Base-by-base conservation (phyloP, 2,329 filamentous ascomycete species). In the Phoma sp. region DNA sequence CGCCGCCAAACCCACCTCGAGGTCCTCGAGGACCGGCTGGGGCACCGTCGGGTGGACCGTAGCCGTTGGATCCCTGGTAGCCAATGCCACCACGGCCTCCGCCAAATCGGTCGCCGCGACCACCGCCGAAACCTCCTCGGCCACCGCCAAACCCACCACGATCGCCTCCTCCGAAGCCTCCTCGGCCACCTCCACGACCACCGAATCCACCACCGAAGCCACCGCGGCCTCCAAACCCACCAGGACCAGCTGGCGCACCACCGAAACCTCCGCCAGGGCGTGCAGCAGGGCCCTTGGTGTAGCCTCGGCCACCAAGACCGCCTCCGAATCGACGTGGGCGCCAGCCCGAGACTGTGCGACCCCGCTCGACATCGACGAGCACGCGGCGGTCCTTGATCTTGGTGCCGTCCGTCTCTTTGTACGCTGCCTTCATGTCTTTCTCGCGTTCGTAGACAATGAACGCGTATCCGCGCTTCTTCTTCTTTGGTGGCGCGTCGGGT, bases 371-470 rank as follows among this genome's bases (percentile, higher is more conserved):
- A 73, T 99, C 95, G 69, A 98, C 92, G 72, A 96, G 86, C 69
- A 98, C 90, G 67, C 89, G 87, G 70, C 93, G 87, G 72, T 96
- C 93, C 74, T 92, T 96, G 79, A 99, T 96, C 65, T 89, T 88
- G 70, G 96, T 89, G 62, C 91, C 91, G 83, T 98, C 93, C 62
- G 84, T 87, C 70, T 88, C 86, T 71, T 89, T 96, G 82, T 97
- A 87, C 77, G 95, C 95, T 82, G 93, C 95, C 91, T 96, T 96
- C 93, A 98, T 97, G 75, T 98, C 95, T 78, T 93, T 93, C 79
- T 98, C 95, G 75, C 91, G 89, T 78, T 98, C 93, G 73, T 93
- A 99, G 49, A 98, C 91, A 65, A 99, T 89, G 73, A 99, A 99
- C 58, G 91, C 95, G 76, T 99, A 99, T 58, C 95, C 95, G 69